Conservation (phyloP, 106 monocot genomes). For the Alisma plantagoaquatica region DNA sequence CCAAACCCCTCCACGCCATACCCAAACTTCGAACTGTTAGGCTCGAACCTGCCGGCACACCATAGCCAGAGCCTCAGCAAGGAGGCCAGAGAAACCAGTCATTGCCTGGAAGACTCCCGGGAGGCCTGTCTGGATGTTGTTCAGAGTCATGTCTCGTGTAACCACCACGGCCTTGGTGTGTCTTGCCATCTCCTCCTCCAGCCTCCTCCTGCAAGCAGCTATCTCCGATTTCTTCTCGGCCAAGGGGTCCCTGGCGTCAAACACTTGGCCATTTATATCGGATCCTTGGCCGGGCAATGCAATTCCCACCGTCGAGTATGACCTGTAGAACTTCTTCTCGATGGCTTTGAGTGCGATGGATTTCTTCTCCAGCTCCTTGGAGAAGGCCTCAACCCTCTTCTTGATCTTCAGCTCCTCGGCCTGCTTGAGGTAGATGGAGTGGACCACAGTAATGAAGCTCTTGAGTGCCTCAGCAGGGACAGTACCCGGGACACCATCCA, state of each 20-base stretch:
- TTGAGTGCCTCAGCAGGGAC: constrained; percentile 81
- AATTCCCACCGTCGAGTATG: constrained; percentile 65
- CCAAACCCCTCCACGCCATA: too few species aligned
- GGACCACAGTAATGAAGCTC: constrained; percentile 62
- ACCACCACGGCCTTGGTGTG: constrained; percentile 50
- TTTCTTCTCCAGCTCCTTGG: constrained; percentile 83
- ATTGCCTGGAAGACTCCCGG: constrained; percentile 91
- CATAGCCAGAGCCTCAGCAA: constrained; percentile 50
- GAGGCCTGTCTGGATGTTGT: constrained; percentile 76
- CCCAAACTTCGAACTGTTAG: too few species aligned
- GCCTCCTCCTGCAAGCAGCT: constrained; percentile 41
- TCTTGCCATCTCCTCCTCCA: constrained; percentile 66
- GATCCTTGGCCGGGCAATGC: constrained; percentile 22
- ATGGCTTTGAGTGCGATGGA: constrained; percentile 40
- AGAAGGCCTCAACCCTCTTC: constrained; percentile 45
- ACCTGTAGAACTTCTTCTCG: constrained; percentile 88
- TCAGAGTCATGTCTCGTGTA: constrained; percentile 63
- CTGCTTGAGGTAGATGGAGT: constrained; percentile 71
- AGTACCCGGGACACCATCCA: constrained; percentile 76
- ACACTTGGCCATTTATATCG: constrained; percentile 24
- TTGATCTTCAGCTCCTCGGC: constrained; percentile 76
- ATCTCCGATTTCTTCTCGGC: constrained; percentile 61
- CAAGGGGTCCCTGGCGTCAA: constrained; percentile 56
- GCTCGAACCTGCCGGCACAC: constrained; percentile 41
- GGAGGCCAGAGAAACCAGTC: constrained; percentile 63